Base-by-base conservation (phyloP, 257 asterid genomes). In the Plantago ovata region DNA sequence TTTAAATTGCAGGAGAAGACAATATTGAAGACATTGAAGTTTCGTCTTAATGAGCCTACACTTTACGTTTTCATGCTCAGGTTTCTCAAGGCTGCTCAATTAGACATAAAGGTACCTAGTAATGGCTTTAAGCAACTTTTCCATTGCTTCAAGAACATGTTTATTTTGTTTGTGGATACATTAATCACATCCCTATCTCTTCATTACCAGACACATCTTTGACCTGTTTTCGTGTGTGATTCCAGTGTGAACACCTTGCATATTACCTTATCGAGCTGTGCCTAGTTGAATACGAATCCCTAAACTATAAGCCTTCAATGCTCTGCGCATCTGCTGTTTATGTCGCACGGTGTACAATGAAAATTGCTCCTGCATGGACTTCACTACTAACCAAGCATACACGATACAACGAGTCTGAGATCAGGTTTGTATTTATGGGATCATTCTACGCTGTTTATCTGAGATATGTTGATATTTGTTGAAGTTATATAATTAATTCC, bases 41-140 rank as follows among this genome's bases (percentile, higher is more conserved):
- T 88, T 64, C 95, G 97, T 57, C 95, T 92, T 42, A 92, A 92
- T 66, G 82, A 81, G 77, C 95, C 98, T 53, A 92, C 96, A 56
- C 84, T 84, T 38, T 92, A 88, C 57, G 98, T 92, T 72, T 92
- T 88, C 81, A 92, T 92, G 98, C 81, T 92, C 65, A 73, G 94
- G 76, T 84, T 92, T 72, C 83, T 88, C 65, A 92, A 73, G 85
- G 98, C 97, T 67, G 87, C 95, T 71, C 94, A 84, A 71, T 77
- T 89, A 41, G 78, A 79, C 64, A 69, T 23, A 61, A 84, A 72
- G 94, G 94, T 80, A 66, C 38, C 10, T 41, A 40, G 32, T 23
- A 24, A 32, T 40, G 10, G 7, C 13, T 4, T 49, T 1, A 11
- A 20, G 53, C 55, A 49, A 45, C 51, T 14, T 2, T n/a, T 18